Conservation (phyloP, 2,329 filamentous ascomycete genomes). For the Penicillium thymicola region DNA sequence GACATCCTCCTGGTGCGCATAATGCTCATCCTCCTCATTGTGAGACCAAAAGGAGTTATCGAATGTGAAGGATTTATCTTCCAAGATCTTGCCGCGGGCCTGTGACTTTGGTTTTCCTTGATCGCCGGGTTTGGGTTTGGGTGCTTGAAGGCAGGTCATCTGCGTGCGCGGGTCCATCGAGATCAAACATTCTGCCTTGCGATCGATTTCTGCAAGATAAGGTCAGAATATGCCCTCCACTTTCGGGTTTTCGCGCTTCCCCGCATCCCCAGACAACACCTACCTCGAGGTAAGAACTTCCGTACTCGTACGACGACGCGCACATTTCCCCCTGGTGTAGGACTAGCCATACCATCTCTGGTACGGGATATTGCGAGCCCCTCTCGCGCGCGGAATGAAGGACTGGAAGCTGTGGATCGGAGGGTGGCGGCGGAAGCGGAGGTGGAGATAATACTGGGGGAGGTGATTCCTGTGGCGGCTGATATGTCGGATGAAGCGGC, state of each 20-base stretch:
- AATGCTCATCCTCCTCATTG: constrained; percentile 72
- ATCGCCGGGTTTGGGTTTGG: constrained; percentile 52
- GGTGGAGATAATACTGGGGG: constrained; percentile 36
- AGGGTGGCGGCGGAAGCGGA: constrained; percentile 36
- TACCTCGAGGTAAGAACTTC: constrained; percentile 75
- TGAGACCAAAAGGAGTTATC: constrained; percentile 99
- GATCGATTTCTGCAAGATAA: constrained; percentile 65
- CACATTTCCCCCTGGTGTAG: constrained; percentile 69
- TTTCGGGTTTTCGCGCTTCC: not conserved
- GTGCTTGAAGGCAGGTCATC: constrained; percentile 74
- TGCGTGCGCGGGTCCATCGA: constrained; percentile 87
- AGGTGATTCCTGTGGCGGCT: constrained; percentile 35
- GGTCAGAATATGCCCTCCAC: not conserved
- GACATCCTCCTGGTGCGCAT: constrained; percentile 87
- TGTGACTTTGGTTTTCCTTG: constrained; percentile 58
- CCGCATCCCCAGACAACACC: constrained; percentile 14
- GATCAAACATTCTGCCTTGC: constrained; percentile 79
- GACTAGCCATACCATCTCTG: constrained; percentile 45
- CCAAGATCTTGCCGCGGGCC: constrained; percentile 66
- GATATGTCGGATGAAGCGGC: constrained; percentile 33
- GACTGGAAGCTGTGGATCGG: constrained; percentile 70
- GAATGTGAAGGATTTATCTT: constrained; percentile 91
- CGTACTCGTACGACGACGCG: constrained; percentile 77
- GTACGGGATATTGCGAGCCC: constrained; percentile 54
- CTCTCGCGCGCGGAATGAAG: constrained; percentile 71